Evolutionary conservation across 1,139 yeast species (phyloP), one percentile per base, ranked within the genome.

Genomic region (Yamadazyma siamensis): DNA sequence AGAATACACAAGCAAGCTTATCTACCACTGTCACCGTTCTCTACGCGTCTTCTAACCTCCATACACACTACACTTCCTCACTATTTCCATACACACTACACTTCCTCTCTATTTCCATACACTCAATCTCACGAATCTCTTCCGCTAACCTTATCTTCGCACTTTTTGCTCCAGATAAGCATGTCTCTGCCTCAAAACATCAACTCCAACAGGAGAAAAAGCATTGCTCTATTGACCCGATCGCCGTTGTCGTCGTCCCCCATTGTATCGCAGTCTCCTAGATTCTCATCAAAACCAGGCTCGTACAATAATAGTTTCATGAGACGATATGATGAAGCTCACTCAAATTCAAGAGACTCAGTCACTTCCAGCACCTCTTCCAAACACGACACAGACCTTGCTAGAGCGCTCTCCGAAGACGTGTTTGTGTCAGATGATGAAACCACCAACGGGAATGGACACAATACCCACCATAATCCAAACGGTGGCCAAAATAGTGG

Each of bases 181-280:
- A 56, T 56, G 62, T 49, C 57, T 25, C 50, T 40, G 44, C 61
- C 62, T 3, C 40, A 39, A 19, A 41, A 33, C 30, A 55, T 54
- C 16, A 22, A 26, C 5, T 28, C 38, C 17, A 35, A 46, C 15
- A 39, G 69, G 30, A 43, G 65, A 34, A 43, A 49, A 29, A 57
- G 65, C 4, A 59, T 63, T 17, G 68, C 66, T n/a, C 55, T 53
- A 34, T 39, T 63, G 15, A 55, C 67, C 3, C 41, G 56, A 30
- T 52, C 65, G 1, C 59, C 65, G 8, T 35, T 56, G 18, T 47
- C 57, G 2, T 46, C 47, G 10, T 59, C 67, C 3, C 66, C 69
- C 3, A 39, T 44, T 7, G 26, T 39, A 8, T 40, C 54, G 4
- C 39, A 40, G n/a, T 51, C 58, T 3, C 54, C 59, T 10, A 36